A percentile compares a stretch with the other conserved stretches of the same genome.
Evolutionary conservation across 768 basidiomycete species (phyloP).

Genomic region (Lentinula detonsa): DNA sequence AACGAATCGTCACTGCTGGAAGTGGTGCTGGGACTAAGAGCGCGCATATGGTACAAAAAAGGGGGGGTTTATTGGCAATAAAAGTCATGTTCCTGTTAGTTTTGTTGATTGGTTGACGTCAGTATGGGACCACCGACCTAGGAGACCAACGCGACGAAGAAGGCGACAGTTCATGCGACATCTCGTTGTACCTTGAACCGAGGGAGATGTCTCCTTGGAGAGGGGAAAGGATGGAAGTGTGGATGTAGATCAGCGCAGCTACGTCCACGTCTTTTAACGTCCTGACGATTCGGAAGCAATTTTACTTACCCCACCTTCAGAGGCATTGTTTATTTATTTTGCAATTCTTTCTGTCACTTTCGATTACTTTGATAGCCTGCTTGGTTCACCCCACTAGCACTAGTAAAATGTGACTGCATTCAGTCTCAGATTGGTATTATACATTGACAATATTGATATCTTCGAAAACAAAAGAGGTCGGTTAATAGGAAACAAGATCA

Average conservation of each 20-base stretch:
- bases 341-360: background rate
- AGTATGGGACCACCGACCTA: background rate
- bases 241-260: background rate
- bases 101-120: background rate
- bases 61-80: background rate
- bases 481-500: no score
- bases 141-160: background rate
- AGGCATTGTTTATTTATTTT: background rate
- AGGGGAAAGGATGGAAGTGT: background rate
- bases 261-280: background rate
- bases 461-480: no score
- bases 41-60: background rate
- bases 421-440: no score
- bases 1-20: background rate
- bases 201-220: background rate
- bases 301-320: background rate
- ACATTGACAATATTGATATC: no score
- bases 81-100: background rate
- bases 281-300: background rate
- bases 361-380: background rate
- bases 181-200: background rate
- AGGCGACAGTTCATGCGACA: background rate
- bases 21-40: background rate
- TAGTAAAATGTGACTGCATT: background rate
- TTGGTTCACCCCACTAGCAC: background rate